Evolutionary conservation across 495 filamentous ascomycete species (phyloP), one percentile per base, ranked within the genome.

Genomic region (Xylaria telfairii): DNA sequence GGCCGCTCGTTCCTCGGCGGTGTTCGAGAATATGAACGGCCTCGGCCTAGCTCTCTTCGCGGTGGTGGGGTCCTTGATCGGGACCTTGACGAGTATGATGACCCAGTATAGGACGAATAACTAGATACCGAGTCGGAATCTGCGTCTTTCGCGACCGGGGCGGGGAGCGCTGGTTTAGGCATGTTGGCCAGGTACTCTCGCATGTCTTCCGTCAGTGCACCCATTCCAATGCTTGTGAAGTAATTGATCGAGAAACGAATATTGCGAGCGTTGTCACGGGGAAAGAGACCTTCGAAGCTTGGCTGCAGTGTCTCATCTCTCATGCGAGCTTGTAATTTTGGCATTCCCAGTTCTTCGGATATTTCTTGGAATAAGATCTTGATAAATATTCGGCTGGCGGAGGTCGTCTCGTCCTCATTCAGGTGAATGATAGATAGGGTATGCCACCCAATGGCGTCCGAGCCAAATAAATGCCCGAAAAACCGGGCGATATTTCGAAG

Each of bases 231-330:
- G 73, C 92, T 93, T 9, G 96, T 99, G 80, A 98, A 98, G 83
- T 97, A 99, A 80, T 99, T 99, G 89, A 98, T 96, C 24, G 95
- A 93, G 85, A 99, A 99, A 53, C 96, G 90, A 17, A 93, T 95
- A 80, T 97, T 93, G 68, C 92, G 89, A 9, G 93, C 89, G 75
- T 95, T 93, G 76, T 98, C 93, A 42, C 81, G 90, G 0, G 96
- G 96, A 87, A 99, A 99, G 10, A 99, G 82, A 62, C 96, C 95
- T 37, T 91, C 87, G 70, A 96, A 91, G 75, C 89, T 92, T 57
- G 93, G 88, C 66, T 91, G 91, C 17, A 97, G 84, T 39, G 89
- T 84, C 17, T 94, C 90, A 72, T 97, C 93, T 75, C 87, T 89
- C 73, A 97, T 82, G 26, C 91, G 90, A 49, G 89, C 87, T 74